Percentiles rank a stretch among this genome's conserved stretches.
Conservation (phyloP, 441 rosid species). For the Gossypium schwendimanii region DNA sequence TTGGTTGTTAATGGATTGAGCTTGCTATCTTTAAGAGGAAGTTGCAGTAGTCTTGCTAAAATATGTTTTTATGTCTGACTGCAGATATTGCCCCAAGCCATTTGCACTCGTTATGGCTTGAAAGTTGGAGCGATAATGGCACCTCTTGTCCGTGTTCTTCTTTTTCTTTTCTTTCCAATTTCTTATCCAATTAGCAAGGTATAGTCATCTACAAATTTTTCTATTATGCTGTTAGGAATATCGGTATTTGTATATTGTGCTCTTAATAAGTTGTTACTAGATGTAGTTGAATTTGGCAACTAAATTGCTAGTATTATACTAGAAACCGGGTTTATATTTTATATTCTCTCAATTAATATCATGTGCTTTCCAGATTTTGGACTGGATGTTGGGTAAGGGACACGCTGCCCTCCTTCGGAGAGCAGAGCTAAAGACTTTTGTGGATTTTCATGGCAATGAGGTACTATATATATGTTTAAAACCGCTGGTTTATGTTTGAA, state of each 20-base stretch:
- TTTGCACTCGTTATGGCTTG: conserved; percentile 82
- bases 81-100: conserved; percentile 87
- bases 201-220: conserved; percentile 24
- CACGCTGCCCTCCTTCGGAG: conserved; percentile 78
- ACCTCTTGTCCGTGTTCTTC: conserved; percentile 68
- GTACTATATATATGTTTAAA: conserved; percentile 22
- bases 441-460: conserved; percentile 84
- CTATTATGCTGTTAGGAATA: background rate
- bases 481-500: background rate
- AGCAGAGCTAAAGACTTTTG: conserved; percentile 89
- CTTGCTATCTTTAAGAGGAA: background rate
- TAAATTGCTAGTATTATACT: background rate
- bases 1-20: conserved; percentile 15
- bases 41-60: background rate
- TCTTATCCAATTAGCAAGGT: conserved; percentile 93
- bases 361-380: conserved; percentile 49
- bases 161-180: conserved; percentile 61
- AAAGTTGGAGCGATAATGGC: conserved; percentile 78
- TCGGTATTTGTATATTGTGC: background rate
- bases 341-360: conserved; percentile 8
- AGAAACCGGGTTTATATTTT: conserved; percentile 2
- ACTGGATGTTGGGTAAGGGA: conserved; percentile 95
- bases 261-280: conserved; percentile 4
- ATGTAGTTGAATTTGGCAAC: background rate
- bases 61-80: conserved; percentile 4